A percentile compares a stretch with the other conserved stretches of the same genome.
phyloP scores from a whole-genome alignment of 2,329 filamentous ascomycete genomes.

The Arachnopeziza araneosa region DNA sequence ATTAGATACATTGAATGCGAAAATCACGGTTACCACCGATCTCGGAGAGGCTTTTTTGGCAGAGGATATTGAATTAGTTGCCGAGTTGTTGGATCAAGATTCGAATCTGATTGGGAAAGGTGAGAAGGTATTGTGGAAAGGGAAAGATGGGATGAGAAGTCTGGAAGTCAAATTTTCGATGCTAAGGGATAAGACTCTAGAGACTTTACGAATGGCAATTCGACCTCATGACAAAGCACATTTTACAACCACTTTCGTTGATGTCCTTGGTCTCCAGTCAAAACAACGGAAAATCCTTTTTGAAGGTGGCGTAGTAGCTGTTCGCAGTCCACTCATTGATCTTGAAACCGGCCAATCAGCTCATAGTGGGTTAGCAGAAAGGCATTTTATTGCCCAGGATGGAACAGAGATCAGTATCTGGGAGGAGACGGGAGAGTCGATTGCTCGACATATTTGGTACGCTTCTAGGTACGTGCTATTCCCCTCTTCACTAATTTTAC shows the following conservation, averaged over 20 bases:
- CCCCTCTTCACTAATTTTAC: constrained; percentile 13
- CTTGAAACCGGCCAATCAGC: background rate
- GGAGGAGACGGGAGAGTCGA: constrained; percentile 69
- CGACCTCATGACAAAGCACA: constrained; percentile 8
- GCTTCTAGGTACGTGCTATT: constrained; percentile 19
- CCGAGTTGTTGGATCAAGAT: constrained; percentile 11
- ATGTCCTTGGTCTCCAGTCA: constrained; percentile 1
- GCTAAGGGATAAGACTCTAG: constrained; percentile 2
- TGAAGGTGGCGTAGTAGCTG: constrained; percentile 17
- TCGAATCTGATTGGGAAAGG: background rate
- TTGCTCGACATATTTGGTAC: constrained; percentile 66
- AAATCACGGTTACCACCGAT: constrained; percentile 61
- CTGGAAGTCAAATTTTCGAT: constrained; percentile 21
- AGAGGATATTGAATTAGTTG: constrained; percentile 25
- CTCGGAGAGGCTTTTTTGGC: constrained; percentile 41
- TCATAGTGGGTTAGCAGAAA: constrained; percentile 17
- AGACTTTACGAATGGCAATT: constrained; percentile 17
- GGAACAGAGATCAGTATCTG: constrained; percentile 40
- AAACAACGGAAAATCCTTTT: background rate
- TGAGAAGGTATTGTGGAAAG: constrained; percentile 20
- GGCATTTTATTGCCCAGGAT: constrained; percentile 14
- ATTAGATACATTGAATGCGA: background rate
- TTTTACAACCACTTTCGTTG: constrained; percentile 9
- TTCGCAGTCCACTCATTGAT: constrained; percentile 21
- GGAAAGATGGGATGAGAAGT: constrained; percentile 20